Evolutionary conservation across 108 stramenopile species (phyloP), one percentile per base, ranked within the genome.

Genomic region (Phaeodactylum tricornutum): DNA sequence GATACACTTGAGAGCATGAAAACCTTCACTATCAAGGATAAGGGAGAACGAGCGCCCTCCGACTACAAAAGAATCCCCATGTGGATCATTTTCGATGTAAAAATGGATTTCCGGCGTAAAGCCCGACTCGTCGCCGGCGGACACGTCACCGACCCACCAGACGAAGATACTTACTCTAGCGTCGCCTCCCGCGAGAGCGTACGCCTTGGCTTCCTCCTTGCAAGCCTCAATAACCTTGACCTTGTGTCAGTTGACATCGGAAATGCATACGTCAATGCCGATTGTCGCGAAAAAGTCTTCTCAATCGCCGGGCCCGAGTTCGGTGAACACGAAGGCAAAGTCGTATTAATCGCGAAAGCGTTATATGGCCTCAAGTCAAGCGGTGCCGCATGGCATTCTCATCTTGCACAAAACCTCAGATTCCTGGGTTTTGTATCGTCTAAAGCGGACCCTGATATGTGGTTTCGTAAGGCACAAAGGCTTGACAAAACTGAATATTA

Each of bases 181-280:
- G 77, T 73, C 8, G 77, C 73, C 0, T 57, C 64, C 20, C 17
- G 68, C 0, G 67, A 72, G 4, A 72, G 68, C 36, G 64, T 69
- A 1, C 60, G 65, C 23, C 44, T 69, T 35, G 71, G 67, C 5
- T 60, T 77, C 28, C 20, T 60, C 9, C 8, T 60, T 56, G 74
- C 69, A 0, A 69, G 66, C 8, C 36, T 69, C 31, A 70, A 75
- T 33, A 55, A 59, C 35, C 40, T 70, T 3, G 74, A 71, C 37
- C 29, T 75, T 9, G 4, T 60, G 32, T 20, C 59, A n/a, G 62
- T 53, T 16, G 69, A 71, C 44, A 57, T 77, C 15, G 47, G 46
- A 9, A 66, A 65, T 51, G 74, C 66, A 6, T 75, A 75, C 22
- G 36, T 75, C 3, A 67, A 60, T 57, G 69, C 69, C 14, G 38